Base-by-base conservation (phyloP, 495 filamentous ascomycete species). In the Lentithecium fluviatile region DNA sequence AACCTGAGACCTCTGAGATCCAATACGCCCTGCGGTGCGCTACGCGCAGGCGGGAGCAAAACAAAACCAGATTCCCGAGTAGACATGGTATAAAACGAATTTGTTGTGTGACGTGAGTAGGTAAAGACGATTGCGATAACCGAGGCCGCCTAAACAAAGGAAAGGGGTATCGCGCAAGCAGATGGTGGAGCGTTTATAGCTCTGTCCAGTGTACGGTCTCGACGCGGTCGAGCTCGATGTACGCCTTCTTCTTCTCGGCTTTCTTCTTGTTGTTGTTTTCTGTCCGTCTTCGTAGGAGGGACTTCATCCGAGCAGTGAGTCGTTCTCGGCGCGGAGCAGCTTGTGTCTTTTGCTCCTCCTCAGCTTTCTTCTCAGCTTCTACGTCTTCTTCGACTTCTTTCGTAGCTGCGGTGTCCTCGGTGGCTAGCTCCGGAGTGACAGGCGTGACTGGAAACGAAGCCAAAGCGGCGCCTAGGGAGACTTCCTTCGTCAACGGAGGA, bases 241-340 rank as follows among this genome's bases (percentile, higher is more conserved):
- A 29, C 29, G 10, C 42, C 15, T 40, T 20, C 36, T 43, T 13
- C 20, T 48, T 42, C 21, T 61, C 34, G 2, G 36, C 19, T 37
- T 53, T 64, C 60, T 64, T 68, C 23, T 64, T 59, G n/a, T 43
- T 43, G 40, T 29, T 50, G 19, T 13, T 20, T n/a, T n/a, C n/a
- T 10, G 48, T 10, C 29, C 52, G 60, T 17, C 60, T 43, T 13
- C 56, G 47, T 7, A 68, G 54, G 0, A 64, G 47, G 0, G 54
- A 51, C 38, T 58, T 61, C n/a, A 66, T 25, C 29, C 43, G 32
- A 19, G 51, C 36, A 13, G 63, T 45, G 13, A 66, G 40, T 29
- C 50, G 59, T 6, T 36, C 62, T 2, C 54, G n/a, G n/a, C n/a
- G 49, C 5, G 58, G 40, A 7, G 50, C 50, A 6, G 52, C 11